Percentiles rank a stretch among this genome's conserved stretches.
phyloP scores from a whole-genome alignment of 495 filamentous ascomycete species.

The Terfezia boudieri region DNA sequence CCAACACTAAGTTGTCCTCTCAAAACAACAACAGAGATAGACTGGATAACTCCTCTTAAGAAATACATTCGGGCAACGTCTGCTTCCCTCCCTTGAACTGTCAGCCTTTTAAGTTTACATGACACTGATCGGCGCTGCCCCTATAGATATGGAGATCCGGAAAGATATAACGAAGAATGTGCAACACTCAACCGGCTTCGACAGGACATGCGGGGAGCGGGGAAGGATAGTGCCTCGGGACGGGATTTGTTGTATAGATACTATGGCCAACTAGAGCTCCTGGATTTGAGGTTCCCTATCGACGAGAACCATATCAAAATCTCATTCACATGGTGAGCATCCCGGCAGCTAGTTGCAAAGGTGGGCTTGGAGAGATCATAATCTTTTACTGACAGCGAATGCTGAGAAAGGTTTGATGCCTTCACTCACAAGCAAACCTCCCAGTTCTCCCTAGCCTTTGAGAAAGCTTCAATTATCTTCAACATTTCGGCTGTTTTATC shows the following conservation, averaged over 20 bases:
- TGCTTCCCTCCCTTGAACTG: background rate
- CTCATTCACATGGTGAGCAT: constrained; percentile 76
- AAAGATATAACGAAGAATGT: constrained; percentile 85
- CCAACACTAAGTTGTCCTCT: constrained; percentile 21
- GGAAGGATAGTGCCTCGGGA: constrained; percentile 87
- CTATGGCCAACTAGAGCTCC: constrained; percentile 84
- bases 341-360: too few relatives aligned
- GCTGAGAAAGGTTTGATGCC: constrained; percentile 64
- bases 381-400: background rate
- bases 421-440: constrained; percentile 92
- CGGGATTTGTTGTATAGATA: constrained; percentile 89
- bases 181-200: constrained; percentile 84
- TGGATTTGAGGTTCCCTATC: constrained; percentile 88
- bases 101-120: too few relatives aligned
- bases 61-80: constrained; percentile 67
- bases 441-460: constrained; percentile 89
- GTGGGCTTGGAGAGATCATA: background rate
- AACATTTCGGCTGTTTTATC: constrained; percentile 96
- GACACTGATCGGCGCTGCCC: background rate
- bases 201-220: constrained; percentile 96
- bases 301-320: constrained; percentile 99
- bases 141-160: constrained; percentile 62
- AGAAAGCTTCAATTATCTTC: constrained; percentile 98
- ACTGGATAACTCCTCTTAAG: constrained; percentile 90
- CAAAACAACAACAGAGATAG: constrained; percentile 89